Evolutionary conservation across 108 stramenopile species (phyloP).

Genomic region (Licmophora abbreviata): DNA sequence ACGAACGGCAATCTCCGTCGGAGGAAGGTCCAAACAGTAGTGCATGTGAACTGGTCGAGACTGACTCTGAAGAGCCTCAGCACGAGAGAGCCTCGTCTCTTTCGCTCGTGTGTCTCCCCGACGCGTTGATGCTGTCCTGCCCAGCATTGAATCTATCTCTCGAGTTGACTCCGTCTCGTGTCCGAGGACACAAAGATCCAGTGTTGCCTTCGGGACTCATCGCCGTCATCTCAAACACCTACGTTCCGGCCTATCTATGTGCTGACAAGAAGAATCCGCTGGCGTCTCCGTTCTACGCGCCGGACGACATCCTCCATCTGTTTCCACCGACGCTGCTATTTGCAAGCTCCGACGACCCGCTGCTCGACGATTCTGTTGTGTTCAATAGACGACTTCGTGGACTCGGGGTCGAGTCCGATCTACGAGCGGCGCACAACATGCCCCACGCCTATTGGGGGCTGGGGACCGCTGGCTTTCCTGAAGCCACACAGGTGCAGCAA

Average conservation of each 20-base stretch:
- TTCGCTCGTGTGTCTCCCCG: conserved; percentile 51
- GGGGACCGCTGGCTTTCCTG: conserved; percentile 68
- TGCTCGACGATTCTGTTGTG: conserved; percentile 80
- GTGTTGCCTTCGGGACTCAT: conserved; percentile 70
- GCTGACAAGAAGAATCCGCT: conserved; percentile 41
- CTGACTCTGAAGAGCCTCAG: neutral
- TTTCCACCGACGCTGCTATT: conserved; percentile 69
- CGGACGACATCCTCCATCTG: conserved; percentile 34
- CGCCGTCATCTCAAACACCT: conserved; percentile 62
- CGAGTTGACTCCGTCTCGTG: conserved; percentile 51
- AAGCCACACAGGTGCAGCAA: conserved; percentile 57
- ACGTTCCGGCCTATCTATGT: too few species aligned
- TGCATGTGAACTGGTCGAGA: neutral
- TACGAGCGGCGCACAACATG: conserved; percentile 61
- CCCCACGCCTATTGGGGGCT: conserved; percentile 82
- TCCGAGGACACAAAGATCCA: conserved; percentile 64
- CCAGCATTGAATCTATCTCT: conserved; percentile 65
- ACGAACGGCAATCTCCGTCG: neutral
- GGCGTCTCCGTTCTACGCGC: conserved; percentile 72
- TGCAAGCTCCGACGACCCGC: conserved; percentile 65
- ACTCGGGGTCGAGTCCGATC: conserved; percentile 51
- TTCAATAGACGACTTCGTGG: conserved; percentile 65
- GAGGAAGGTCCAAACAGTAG: neutral
- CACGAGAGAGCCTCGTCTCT: too few species aligned
- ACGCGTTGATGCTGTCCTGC: conserved; percentile 73